phyloP scores from a whole-genome alignment of 495 filamentous ascomycete species.

The Aspergillus bertholletiae region DNA sequence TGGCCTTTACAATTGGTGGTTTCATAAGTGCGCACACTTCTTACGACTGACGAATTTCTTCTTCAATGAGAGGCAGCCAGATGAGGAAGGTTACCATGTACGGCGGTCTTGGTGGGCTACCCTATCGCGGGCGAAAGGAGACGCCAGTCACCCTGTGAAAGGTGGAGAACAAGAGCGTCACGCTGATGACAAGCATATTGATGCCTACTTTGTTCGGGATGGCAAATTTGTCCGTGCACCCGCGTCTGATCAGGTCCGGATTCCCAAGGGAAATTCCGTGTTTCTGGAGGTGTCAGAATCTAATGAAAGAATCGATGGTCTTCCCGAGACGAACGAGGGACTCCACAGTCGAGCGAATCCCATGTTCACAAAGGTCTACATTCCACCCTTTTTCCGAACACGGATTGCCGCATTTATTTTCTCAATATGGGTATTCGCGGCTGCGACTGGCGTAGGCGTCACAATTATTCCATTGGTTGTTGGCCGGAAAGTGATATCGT shows the following conservation, averaged over 20 bases:
- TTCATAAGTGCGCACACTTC: constrained; percentile 75
- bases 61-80: constrained; percentile 73
- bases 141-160: constrained; percentile 45
- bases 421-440: constrained; percentile 90
- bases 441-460: constrained; percentile 80
- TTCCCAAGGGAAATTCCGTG: constrained; percentile 75
- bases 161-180: constrained; percentile 30
- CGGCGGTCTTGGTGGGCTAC: constrained; percentile 51
- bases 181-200: constrained; percentile 31
- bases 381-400: constrained; percentile 78
- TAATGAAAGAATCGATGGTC: constrained; percentile 62
- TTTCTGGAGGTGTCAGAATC: constrained; percentile 76
- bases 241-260: constrained; percentile 88
- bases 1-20: constrained; percentile 92
- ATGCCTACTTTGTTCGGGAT: constrained; percentile 59
- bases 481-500: constrained; percentile 71
- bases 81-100: constrained; percentile 75
- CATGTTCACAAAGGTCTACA: constrained; percentile 79
- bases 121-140: constrained; percentile 44
- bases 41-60: constrained; percentile 88
- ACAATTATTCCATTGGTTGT: constrained; percentile 87
- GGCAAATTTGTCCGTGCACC: constrained; percentile 89
- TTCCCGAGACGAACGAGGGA: constrained; percentile 54
- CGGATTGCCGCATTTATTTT: constrained; percentile 84
- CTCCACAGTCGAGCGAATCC: constrained; percentile 61